A percentile compares a stretch with the other conserved stretches of the same genome.
Conservation (phyloP, 1,139 yeast genomes). For the Hansenula lynferdii region DNA sequence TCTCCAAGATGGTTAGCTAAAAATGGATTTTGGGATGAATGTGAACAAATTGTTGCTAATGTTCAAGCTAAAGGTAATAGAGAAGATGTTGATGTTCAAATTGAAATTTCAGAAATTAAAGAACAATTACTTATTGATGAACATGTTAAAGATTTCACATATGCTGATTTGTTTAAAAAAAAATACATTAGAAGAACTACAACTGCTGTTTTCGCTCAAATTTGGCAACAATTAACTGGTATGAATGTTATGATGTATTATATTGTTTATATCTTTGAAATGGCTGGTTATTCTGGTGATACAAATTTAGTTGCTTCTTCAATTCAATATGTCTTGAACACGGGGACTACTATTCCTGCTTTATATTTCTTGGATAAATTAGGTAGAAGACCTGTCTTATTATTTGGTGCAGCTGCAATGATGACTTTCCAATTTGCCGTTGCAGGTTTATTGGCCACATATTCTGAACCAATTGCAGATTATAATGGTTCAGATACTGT, state of each 20-base stretch:
- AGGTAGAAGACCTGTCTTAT: conserved; percentile 43
- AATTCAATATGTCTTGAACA: conserved; percentile 34
- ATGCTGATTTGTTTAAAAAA: conserved; percentile 43
- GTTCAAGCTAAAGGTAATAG: conserved; percentile 52
- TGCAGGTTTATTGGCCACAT: conserved; percentile 40
- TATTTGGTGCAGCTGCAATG: conserved; percentile 39
- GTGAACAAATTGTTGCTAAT: conserved; percentile 44
- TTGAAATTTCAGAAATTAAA: conserved; percentile 55
- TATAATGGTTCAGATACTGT: conserved; percentile 34
- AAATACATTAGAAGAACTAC: conserved; percentile 45
- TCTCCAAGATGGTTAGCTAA: conserved; percentile 65
- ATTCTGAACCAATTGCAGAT: conserved; percentile 31
- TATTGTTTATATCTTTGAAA: conserved; percentile 51
- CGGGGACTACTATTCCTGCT: conserved; percentile 43
- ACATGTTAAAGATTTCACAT: conserved; percentile 31
- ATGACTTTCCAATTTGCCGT: conserved; percentile 24
- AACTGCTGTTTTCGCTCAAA: conserved; percentile 55
- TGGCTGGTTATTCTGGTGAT: conserved; percentile 49
- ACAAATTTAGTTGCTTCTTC: conserved; percentile 32
- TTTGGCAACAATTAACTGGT: conserved; percentile 73
- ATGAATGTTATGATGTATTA: conserved; percentile 64
- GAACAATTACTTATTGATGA: conserved; percentile 45
- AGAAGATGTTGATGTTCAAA: conserved; percentile 44
- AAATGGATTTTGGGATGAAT: conserved; percentile 62
- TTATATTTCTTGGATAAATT: conserved; percentile 39